These are phyloP conservation scores for Phialophora macrospora DNA, from an alignment of 2,329 filamentous ascomycete genomes.

Conservation along the genomic window DNA sequence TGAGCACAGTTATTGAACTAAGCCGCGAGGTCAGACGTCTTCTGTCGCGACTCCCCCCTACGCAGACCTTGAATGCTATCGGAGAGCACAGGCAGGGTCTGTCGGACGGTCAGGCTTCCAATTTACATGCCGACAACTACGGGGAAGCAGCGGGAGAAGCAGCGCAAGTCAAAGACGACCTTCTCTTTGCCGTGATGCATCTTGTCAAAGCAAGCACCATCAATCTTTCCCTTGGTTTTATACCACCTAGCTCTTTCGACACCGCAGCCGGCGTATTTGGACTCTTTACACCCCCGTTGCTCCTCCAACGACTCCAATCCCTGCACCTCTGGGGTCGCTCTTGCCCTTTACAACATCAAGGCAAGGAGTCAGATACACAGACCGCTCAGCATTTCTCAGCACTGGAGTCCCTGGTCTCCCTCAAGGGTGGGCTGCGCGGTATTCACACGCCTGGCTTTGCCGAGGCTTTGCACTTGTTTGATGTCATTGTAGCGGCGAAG, in stretches of 20 bases:
- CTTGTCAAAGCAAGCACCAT: conserved; percentile 6
- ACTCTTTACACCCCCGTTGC: conserved; percentile 9
- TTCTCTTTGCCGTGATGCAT: conserved; percentile 19
- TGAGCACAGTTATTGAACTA: neutral
- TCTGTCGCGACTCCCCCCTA: neutral
- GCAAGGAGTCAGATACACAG: neutral
- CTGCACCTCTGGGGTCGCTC: conserved; percentile 18
- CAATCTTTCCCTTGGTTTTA: neutral
- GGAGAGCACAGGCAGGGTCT: neutral
- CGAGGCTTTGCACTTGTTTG: conserved; percentile 19
- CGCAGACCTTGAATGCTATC: neutral
- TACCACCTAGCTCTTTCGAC: neutral
- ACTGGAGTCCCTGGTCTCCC: conserved; percentile 9
- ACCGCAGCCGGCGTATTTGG: neutral
- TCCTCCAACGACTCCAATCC: conserved; percentile 5
- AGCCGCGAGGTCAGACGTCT: conserved; percentile 10
- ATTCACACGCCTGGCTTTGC: conserved; percentile 14
- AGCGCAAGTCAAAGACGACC: conserved; percentile 4
- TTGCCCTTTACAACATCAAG: neutral
- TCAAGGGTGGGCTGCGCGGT: conserved; percentile 10
- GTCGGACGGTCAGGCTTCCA: neutral
- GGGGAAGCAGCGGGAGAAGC: neutral
- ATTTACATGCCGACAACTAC: neutral
- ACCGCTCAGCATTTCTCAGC: neutral
- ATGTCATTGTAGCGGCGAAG: conserved; percentile 11